A percentile compares a stretch with the other conserved stretches of the same genome.
phyloP scores from a whole-genome alignment of 768 basidiomycete species.

The Candolleomyces efflorescens region DNA sequence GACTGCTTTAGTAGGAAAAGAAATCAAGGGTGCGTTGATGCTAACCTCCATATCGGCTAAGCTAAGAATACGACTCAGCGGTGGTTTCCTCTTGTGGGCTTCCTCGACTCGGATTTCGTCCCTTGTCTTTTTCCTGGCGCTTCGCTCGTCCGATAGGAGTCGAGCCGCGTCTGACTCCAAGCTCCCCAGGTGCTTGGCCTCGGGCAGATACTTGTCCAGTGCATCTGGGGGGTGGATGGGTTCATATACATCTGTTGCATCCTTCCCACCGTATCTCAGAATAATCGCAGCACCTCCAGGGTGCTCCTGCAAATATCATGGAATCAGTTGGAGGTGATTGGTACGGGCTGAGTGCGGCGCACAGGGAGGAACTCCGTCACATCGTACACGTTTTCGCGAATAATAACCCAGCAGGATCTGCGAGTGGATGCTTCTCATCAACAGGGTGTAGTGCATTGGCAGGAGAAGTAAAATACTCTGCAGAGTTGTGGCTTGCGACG shows the following conservation, averaged over 20 bases:
- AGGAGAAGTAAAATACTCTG: conserved; percentile 28
- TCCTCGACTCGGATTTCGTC: conserved; percentile 67
- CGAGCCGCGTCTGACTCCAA: conserved; percentile 46
- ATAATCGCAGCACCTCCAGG: conserved; percentile 84
- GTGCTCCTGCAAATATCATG: conserved; percentile 45
- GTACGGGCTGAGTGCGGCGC: conserved; percentile 10
- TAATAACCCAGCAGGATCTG: conserved; percentile 84
- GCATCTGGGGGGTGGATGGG: conserved; percentile 86
- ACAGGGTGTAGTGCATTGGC: neutral
- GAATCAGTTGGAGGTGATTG: neutral
- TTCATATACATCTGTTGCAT: conserved; percentile 73
- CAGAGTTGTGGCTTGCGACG: conserved; percentile 55
- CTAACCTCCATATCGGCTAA: conserved; percentile 80
- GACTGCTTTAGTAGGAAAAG: neutral
- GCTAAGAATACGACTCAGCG: conserved; percentile 65
- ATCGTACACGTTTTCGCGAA: conserved; percentile 78
- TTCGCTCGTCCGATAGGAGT: conserved; percentile 29
- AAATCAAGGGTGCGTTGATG: conserved; percentile 1
- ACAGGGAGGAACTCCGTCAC: conserved; percentile 76
- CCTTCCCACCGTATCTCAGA: conserved; percentile 77
- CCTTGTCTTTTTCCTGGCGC: conserved; percentile 50
- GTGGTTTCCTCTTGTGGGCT: conserved; percentile 58
- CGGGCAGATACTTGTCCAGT: conserved; percentile 64
- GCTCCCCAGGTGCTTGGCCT: conserved; percentile 68
- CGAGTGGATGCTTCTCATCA: conserved; percentile 6